phyloP scores from a whole-genome alignment of 2,329 filamentous ascomycete species.

The Metarhizium sp. region DNA sequence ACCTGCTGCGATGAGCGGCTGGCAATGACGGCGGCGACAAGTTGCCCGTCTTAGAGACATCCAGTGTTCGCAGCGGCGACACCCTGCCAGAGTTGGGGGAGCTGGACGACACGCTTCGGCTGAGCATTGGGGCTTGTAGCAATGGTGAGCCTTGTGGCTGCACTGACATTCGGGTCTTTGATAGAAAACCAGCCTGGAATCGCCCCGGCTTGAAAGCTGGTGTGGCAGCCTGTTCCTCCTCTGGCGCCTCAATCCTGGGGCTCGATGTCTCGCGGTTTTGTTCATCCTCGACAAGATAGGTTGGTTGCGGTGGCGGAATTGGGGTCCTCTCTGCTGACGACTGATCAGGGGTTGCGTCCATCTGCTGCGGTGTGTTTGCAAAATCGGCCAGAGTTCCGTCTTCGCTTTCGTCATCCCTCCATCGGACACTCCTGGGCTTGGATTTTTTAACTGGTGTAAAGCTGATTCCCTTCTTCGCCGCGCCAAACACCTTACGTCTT shows the following conservation, averaged over 20 bases:
- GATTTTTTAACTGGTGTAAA: conserved; percentile 76
- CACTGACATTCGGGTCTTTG: conserved; percentile 39
- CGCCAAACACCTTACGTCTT: conserved; percentile 57
- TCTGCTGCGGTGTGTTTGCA: conserved; percentile 76
- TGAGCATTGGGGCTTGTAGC: conserved; percentile 44
- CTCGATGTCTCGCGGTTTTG: conserved; percentile 42
- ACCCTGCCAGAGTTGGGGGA: conserved; percentile 20
- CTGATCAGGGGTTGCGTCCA: conserved; percentile 40
- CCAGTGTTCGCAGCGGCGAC: conserved; percentile 42
- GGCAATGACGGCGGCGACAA: conserved; percentile 33
- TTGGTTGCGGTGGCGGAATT: conserved; percentile 18
- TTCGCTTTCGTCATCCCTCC: conserved; percentile 82
- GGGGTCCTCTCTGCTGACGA: conserved; percentile 19
- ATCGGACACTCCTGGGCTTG: conserved; percentile 73
- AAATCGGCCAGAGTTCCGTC: conserved; percentile 83
- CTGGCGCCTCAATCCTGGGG: conserved; percentile 18
- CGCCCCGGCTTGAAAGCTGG: conserved; percentile 51
- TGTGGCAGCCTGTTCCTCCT: conserved; percentile 13
- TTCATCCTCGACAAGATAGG: conserved; percentile 12
- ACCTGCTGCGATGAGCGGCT: conserved; percentile 9
- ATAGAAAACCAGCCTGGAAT: conserved; percentile 83
- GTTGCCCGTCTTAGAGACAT: conserved; percentile 40
- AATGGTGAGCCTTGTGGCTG: conserved; percentile 50
- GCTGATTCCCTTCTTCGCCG: conserved; percentile 57
- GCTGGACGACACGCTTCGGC: conserved; percentile 44